Evolutionary conservation across 345 rosid species (phyloP).

Genomic region (Pugionium cornutum): DNA sequence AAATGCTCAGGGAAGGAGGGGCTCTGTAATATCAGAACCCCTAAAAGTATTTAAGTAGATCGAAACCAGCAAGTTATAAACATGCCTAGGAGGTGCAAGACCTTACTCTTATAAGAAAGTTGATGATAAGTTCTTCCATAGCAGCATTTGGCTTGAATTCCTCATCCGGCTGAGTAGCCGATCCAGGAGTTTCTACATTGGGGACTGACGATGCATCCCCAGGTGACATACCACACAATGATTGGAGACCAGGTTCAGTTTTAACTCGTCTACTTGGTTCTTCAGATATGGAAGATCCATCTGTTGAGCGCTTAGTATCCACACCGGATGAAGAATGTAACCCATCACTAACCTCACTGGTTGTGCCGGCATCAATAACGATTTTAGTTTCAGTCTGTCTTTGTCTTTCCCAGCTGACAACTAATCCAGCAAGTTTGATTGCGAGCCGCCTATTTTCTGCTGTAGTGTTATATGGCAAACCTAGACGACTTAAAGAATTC

Average conservation of each 20-base stretch:
- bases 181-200: conserved; percentile 84
- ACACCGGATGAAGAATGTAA: conserved; percentile 49
- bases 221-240: conserved; percentile 88
- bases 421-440: conserved; percentile 97
- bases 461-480: conserved; percentile 90
- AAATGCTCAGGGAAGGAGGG: conserved; percentile 13
- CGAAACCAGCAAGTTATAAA: conserved; percentile 14
- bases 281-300: conserved; percentile 73
- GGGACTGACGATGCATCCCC: conserved; percentile 83
- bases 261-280: conserved; percentile 77
- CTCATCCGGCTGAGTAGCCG: conserved; percentile 95
- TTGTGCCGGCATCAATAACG: conserved; percentile 54
- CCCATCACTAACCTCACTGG: conserved; percentile 56
- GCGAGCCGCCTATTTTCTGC: conserved; percentile 95
- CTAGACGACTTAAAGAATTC: conserved; percentile 94
- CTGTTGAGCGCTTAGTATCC: conserved; percentile 66
- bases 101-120: conserved; percentile 92
- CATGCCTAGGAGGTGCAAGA: conserved; percentile 27
- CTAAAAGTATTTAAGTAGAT: neutral
- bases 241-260: conserved; percentile 90
- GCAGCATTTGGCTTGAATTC: conserved; percentile 99
- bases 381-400: conserved; percentile 83
- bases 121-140: conserved; percentile 99
- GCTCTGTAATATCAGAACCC: conserved; percentile 3
- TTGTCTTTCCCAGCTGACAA: conserved; percentile 94